phyloP scores from a whole-genome alignment of 345 rosid genomes.

The Eucalyptus marginata region DNA sequence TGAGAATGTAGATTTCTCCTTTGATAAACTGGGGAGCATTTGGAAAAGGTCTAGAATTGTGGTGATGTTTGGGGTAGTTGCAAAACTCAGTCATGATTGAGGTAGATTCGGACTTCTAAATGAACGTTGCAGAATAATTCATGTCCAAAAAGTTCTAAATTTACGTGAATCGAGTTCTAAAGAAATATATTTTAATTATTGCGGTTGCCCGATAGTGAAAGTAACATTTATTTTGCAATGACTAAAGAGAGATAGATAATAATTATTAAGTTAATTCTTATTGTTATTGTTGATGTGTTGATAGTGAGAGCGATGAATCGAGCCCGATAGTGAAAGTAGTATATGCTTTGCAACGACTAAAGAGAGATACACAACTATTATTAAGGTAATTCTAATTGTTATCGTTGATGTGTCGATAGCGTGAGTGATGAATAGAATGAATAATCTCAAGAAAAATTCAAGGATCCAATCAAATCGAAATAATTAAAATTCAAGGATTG shows the following conservation, averaged over 20 bases:
- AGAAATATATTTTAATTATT: neutral
- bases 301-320: neutral
- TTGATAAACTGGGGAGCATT: neutral
- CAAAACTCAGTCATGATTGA: neutral
- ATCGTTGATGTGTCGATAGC: neutral
- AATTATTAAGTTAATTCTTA: no score
- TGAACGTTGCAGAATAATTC: rapidly evolving
- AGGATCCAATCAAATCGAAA: neutral
- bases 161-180: neutral
- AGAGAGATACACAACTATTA: neutral
- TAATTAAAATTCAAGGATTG: neutral
- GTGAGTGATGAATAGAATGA: neutral
- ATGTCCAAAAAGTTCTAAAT: no score
- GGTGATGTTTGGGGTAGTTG: neutral
- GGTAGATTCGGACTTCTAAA: neutral
- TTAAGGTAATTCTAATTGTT: neutral
- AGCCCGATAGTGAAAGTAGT: rapidly evolving
- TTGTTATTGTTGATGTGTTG: neutral
- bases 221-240: neutral
- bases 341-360: no score
- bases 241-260: neutral
- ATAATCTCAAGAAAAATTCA: neutral
- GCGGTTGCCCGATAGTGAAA: neutral
- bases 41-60: neutral
- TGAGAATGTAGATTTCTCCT: rapidly evolving